Base-by-base conservation (phyloP, 129 eudicot genomes). In the Flaveria linearis region DNA sequence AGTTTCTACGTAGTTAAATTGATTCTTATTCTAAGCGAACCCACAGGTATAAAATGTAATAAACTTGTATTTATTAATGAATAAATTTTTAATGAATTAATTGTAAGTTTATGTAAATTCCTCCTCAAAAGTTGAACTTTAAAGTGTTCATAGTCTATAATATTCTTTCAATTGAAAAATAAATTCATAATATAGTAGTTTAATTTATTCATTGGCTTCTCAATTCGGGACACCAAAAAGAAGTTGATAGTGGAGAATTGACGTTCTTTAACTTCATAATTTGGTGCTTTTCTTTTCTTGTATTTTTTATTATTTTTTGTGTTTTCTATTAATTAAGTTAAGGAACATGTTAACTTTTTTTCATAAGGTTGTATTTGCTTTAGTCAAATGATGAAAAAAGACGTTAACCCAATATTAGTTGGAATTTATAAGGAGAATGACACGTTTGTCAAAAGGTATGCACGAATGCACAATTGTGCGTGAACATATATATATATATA, bases 181-280 rank as follows among this genome's bases (percentile, higher is more conserved):
- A 69, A 28, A 45, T 12, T 56, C 6, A 45, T 43, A 57, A 15
- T 23, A 56, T 26, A 68, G 12, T 57, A 63, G 55, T 60, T 71
- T 20, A 20, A 20, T 20, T 60, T 70, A 36, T 30, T 47, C 23
- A 46, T 50, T 78, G 72, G 36, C 77, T 78, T 71, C 72, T 45
- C 65, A 71, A 71, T 9, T 52, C 15, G 72, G 53, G 72, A 71
- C 72, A 60, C 71, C 76, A 78, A 71, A 18, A 78, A 47, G 2
- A 28, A 25, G 4, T n/a, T 60, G 68, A 42, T 72, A 80, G 78
- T 73, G 83, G 78, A 62, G 83, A 52, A 64, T 17, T 72, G 74
- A 73, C 26, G 69, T 74, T 73, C 39, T 64, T 65, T 41, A 63
- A 63, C 51, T 63, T 50, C 67, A 63, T 73, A 33, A 79, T 63